Evolutionary conservation across 805 yeast species (phyloP), one percentile per base, ranked within the genome.

Genomic region (Metschnikowia aberdeeniae): DNA sequence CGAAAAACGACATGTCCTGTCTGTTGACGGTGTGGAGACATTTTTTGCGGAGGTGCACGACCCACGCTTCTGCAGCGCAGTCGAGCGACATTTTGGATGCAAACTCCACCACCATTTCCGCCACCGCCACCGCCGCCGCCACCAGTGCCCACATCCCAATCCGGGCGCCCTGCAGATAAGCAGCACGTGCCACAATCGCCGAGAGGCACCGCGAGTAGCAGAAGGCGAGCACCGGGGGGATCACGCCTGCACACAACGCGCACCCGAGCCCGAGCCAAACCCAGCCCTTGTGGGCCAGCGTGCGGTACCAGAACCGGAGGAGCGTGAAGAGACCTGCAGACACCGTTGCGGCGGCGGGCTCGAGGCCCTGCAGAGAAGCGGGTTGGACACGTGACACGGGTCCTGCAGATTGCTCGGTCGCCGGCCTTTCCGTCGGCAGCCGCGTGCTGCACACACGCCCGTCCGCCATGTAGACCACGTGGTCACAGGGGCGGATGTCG

Each of bases 221-320:
- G 58, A 65, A 89, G 0, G 97, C 86, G 51, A 93, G 89, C 0
- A 86, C 64, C 0, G 98, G 97, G 47, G 80, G 82, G 1, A 78
- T 62, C 0, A 75, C 75, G 9, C 95, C 90, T 47, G 82, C 80
- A 0, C 77, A 38, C 0, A 82, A 50, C 0, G 89, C 70, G 5
- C 75, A 52, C 0, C 75, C 0, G 1, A 86, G 44, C 0, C 97
- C 97, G 0, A 75, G 0, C 0, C 60, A 10, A 0, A 80, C 54
- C 3, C 63, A 47, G 4, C 36, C 20, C 61, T 59, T 61, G 26
- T 54, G 51, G 6, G 47, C 51, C 14, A 59, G 54, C 2, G 58
- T 56, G 3, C 45, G 36, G 29, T 47, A 29, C 46, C 64, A 68
- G 38, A 58, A 62, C 5, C 48, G 38, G 29, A 66, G 49, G 11